Evolutionary conservation across 2,329 filamentous ascomycete genomes (phyloP), one percentile per base, ranked within the genome.

Genomic region (Colletotrichum liriopes): DNA sequence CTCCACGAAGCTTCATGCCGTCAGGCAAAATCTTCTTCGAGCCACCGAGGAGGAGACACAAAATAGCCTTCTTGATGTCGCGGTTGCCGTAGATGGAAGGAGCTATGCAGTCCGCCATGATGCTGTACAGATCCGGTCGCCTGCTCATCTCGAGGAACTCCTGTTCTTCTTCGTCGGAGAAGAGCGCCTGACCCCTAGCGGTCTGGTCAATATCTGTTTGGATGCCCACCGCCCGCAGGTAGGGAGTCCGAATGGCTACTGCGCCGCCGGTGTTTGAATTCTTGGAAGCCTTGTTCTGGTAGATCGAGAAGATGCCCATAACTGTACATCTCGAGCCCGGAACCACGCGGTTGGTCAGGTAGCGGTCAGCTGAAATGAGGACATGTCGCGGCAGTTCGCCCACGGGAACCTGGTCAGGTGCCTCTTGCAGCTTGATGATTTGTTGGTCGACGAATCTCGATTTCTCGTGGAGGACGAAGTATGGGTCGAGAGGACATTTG

Each of bases 21-120:
- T 99, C 96, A 0, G 96, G 96, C 0, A 99, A 85, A 47, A 99
- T 97, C 84, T 99, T 99, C 84, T 99, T 99, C 39, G 95, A 97
- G 18, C 96, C 96, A 71, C 96, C 96, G 81, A 98, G 91, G 2
- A 99, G 87, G 7, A 99, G 86, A 84, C 96, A 99, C 1, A 97
- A 90, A 77, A 99, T 98, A 5, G 96, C 92, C 82, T 98, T 99
- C 81, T 99, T 99, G 82, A 99, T 99, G 79, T 98, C 94, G 49
- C 89, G 84, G 79, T 98, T 99, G 63, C 96, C 96, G 80, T 98
- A 99, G 78, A 99, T 99, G 0, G 96, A 98, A 0, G 96, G 96
- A 6, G 96, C 96, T 76, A 99, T 98, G 81, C 95, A 98, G 77
- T 93, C 91, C 1, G 95, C 91, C 84, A 99, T 96, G 47, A 94